Conservation (phyloP, 257 asterid genomes). For the Fraxinus cuspidata region DNA sequence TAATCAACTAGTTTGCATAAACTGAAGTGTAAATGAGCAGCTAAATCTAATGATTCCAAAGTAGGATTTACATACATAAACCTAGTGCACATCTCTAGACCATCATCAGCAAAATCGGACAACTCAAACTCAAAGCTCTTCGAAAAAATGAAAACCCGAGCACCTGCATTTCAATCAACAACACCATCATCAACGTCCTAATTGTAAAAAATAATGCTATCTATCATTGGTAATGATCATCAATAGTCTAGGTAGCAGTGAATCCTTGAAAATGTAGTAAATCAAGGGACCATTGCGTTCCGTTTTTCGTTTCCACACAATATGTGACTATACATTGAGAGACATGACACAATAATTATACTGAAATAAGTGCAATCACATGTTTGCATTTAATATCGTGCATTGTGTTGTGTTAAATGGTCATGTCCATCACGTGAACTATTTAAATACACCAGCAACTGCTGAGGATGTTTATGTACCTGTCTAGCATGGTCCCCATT, state of each 20-base stretch:
- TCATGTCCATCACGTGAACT: neutral
- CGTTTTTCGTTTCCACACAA: too few species aligned
- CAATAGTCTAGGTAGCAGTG: too few species aligned
- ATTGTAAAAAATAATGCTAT: neutral
- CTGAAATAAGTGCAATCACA: conserved; percentile 23
- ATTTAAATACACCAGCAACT: neutral
- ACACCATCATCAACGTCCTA: conserved; percentile 22
- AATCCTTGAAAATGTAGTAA: too few species aligned
- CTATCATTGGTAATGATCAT: too few species aligned
- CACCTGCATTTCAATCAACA: conserved; percentile 59
- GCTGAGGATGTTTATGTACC: conserved; percentile 32
- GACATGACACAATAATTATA: conserved; percentile 16
- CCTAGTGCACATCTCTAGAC: conserved; percentile 33
- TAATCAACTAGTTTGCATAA: conserved; percentile 35
- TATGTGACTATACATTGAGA: neutral
- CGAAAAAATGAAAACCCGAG: conserved; percentile 44
- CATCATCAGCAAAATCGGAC: conserved; percentile 46
- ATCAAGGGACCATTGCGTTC: too few species aligned
- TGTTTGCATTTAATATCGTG: conserved; percentile 27
- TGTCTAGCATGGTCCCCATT: conserved; percentile 43
- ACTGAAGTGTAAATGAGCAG: conserved; percentile 35
- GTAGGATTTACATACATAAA: conserved; percentile 43
- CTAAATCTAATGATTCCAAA: conserved; percentile 50
- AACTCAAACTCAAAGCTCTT: conserved; percentile 45
- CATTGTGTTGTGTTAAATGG: conserved; percentile 21